Base-by-base conservation (phyloP, 352 stramenopile genomes). In the Phytopythium boreale region DNA sequence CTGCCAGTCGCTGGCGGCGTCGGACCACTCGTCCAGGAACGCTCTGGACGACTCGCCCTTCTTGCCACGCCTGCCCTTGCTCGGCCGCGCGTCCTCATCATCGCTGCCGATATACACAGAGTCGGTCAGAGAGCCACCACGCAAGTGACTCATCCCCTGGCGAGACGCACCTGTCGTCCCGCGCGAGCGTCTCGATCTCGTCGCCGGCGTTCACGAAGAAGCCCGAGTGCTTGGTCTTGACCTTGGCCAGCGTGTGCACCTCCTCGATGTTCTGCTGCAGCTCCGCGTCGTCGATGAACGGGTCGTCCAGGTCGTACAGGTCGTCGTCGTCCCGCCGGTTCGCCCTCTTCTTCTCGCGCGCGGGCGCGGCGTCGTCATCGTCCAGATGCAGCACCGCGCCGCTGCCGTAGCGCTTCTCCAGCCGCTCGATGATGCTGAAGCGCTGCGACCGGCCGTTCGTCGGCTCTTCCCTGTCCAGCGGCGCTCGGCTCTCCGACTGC, bases 121-220 rank as follows among this genome's bases (percentile, higher is more conserved):
- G 41, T 8, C 34, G 22, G 52, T 44, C 20, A 58, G 29, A 19
- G n/a, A 19, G 14, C 20, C 29, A 4, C 29, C 27, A 24, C 24
- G 2, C 24, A 9, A 51, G 44, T 19, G 37, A 43, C 17, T 26
- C 1, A 17, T 14, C 26, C 7, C 24, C 15, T 2, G 24, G 10
- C 27, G 10, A 53, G 15, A 22, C 17, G 19, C 44, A 75, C 59
- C 56, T 52, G 4, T 73, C 68, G 8, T 71, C 61, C 15, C 62
- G 59, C 53, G 67, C 80, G 53, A 95, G 63, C 52, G 82, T 95
- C 76, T 95, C 87, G 43, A 95, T 95, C 63, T 88, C 70, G 56
- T 94, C 85, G 12, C 87, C 87, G 20, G 87, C 87, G 61, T 94
- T 95, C 27, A 95, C 87, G 52, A 95, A 95, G 70, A 95, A 95